A percentile compares a stretch with the other conserved stretches of the same genome.
Evolutionary conservation across 495 filamentous ascomycete species (phyloP).

Genomic region (Annulohypoxylon nitens): DNA sequence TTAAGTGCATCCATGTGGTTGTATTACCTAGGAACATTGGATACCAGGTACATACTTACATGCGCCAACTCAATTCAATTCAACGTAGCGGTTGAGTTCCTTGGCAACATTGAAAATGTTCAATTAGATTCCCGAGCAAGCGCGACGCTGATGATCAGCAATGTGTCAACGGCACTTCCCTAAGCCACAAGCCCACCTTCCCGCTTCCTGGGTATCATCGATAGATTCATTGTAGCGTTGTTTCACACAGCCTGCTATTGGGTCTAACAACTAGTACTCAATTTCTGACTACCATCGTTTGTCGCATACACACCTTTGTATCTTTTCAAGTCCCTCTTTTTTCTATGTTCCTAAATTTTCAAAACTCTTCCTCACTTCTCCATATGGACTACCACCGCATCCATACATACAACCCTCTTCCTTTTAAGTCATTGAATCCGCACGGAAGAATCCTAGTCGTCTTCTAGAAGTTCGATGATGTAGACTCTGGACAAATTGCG

Average conservation of each 20-base stretch:
- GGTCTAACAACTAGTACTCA: not conserved
- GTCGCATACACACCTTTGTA: not conserved
- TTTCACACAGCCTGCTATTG: slow-evolving; percentile 27
- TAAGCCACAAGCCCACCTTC: slow-evolving; percentile 41
- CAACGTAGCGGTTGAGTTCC: slow-evolving; percentile 1
- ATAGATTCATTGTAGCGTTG: slow-evolving; percentile 28
- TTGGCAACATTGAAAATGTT: slow-evolving; percentile 33
- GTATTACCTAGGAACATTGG: slow-evolving; percentile 3
- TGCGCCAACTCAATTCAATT: not conserved
- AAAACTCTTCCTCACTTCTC: not conserved
- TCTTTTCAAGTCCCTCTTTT: not conserved
- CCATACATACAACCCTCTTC: slow-evolving; percentile 11
- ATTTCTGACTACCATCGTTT: slow-evolving; percentile 16
- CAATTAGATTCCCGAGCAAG: slow-evolving; percentile 46
- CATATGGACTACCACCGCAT: not conserved
- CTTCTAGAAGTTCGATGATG: slow-evolving; percentile 47
- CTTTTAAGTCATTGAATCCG: slow-evolving; percentile 8
- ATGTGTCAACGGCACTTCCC: slow-evolving; percentile 48
- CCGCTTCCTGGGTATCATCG: slow-evolving; percentile 42
- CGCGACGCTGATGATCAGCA: slow-evolving; percentile 40
- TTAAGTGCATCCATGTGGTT: slow-evolving; percentile 12
- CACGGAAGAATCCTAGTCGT: slow-evolving; percentile 23
- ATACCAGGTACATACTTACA: not conserved
- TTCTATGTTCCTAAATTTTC: not conserved
- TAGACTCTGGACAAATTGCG: slow-evolving; percentile 35